Evolutionary conservation across 2,329 filamentous ascomycete genomes (phyloP).

Genomic region (Rachicladosporium sp.): DNA sequence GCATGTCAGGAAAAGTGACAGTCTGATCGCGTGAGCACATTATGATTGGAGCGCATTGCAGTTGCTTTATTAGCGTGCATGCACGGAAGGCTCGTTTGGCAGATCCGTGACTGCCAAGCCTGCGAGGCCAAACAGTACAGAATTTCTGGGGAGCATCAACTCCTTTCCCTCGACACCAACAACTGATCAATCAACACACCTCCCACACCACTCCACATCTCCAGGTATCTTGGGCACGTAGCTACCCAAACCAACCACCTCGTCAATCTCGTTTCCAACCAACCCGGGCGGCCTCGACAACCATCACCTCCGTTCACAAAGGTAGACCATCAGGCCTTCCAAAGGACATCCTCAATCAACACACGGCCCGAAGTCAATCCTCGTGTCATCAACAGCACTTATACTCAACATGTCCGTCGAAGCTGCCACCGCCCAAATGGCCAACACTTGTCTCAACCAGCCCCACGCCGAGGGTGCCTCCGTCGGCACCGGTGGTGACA

Average conservation of each 20-base stretch:
- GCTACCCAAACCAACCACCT: slow-evolving; percentile 41
- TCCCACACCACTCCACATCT: slow-evolving; percentile 11
- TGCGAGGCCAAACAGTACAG: no score
- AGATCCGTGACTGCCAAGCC: no score
- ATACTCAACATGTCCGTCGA: slow-evolving; percentile 77
- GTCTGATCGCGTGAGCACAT: no score
- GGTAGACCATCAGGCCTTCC: slow-evolving; percentile 29
- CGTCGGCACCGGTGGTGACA: slow-evolving; percentile 37
- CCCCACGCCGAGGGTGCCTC: slow-evolving; percentile 44
- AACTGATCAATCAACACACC: slow-evolving; percentile 12
- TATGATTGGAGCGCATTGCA: no score
- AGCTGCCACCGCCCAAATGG: slow-evolving; percentile 61
- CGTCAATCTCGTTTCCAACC: slow-evolving; percentile 38
- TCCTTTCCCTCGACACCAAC: slow-evolving; percentile 14
- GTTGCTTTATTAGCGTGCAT: no score
- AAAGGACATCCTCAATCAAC: slow-evolving; percentile 23
- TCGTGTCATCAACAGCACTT: slow-evolving; percentile 45
- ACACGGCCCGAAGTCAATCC: slow-evolving; percentile 20
- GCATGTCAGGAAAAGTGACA: no score
- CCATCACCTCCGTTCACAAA: slow-evolving; percentile 9
- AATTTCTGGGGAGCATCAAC: not conserved
- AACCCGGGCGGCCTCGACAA: slow-evolving; percentile 10
- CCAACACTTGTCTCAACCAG: slow-evolving; percentile 52
- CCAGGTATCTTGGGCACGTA: slow-evolving; percentile 28
- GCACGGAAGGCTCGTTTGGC: no score